Percentiles rank a stretch among this genome's conserved stretches.
Conservation (phyloP, 2,329 filamentous ascomycete species). For the Phialophora tarda region DNA sequence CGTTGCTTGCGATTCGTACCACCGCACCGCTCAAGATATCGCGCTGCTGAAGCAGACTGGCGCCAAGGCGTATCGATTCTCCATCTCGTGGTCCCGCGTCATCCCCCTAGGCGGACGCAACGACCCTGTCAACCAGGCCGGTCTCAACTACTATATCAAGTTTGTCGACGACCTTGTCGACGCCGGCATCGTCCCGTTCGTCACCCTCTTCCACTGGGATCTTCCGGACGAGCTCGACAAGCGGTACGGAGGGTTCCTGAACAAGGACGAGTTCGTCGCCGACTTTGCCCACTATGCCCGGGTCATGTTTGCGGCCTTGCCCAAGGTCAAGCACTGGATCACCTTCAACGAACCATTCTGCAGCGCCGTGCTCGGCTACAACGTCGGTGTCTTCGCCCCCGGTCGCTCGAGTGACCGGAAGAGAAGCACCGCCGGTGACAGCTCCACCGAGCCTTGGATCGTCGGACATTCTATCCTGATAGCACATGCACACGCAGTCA, state of each 20-base stretch:
- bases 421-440: conserved; percentile 74
- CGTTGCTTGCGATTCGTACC: conserved; percentile 85
- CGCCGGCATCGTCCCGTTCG: conserved; percentile 77
- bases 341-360: conserved; percentile 93
- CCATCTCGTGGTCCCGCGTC: conserved; percentile 80
- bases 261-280: conserved; percentile 79
- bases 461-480: conserved; percentile 81
- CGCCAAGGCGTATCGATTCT: conserved; percentile 80
- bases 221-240: conserved; percentile 77
- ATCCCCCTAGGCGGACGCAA: conserved; percentile 83
- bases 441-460: conserved; percentile 77
- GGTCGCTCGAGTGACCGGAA: conserved; percentile 78
- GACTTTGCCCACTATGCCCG: conserved; percentile 82
- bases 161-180: conserved; percentile 78
- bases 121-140: conserved; percentile 79
- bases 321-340: conserved; percentile 84
- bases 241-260: conserved; percentile 80
- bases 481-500: conserved; percentile 79
- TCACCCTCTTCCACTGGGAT: conserved; percentile 90
- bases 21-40: conserved; percentile 78
- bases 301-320: conserved; percentile 74
- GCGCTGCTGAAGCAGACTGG: conserved; percentile 75
- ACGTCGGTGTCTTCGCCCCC: conserved; percentile 76
- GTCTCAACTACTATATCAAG: conserved; percentile 76
- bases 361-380: conserved; percentile 79